Conservation (phyloP, 345 rosid species). For the Brassica cretica region DNA sequence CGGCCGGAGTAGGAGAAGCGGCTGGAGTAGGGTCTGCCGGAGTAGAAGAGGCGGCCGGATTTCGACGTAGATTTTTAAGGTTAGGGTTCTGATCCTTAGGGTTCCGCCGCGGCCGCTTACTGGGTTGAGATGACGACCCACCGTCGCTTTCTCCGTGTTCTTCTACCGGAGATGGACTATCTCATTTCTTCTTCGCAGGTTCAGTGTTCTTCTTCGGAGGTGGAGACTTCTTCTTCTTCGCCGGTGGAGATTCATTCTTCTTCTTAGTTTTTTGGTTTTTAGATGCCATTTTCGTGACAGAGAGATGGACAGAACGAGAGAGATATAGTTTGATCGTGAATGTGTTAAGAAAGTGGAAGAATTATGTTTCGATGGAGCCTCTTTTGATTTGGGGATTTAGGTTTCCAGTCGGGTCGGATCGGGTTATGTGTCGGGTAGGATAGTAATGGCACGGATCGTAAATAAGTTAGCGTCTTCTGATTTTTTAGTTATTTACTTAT, state of each 20-base stretch:
- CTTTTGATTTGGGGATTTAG: background rate
- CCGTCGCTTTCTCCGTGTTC: background rate
- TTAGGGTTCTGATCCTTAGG: too few relatives aligned
- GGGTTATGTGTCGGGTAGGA: background rate
- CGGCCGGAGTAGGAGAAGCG: background rate
- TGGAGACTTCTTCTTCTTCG: background rate
- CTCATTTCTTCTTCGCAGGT: background rate
- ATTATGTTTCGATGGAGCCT: too few relatives aligned
- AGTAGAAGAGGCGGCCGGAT: too few relatives aligned
- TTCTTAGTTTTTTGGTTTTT: background rate
- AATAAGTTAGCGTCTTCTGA: background rate
- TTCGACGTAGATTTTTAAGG: too few relatives aligned
- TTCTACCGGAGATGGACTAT: background rate
- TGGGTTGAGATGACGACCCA: background rate
- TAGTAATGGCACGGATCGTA: background rate
- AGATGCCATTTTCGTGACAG: background rate
- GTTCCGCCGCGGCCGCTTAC: background rate
- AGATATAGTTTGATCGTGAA: background rate
- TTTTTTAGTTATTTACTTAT: background rate
- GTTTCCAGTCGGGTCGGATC: background rate
- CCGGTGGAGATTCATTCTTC: background rate
- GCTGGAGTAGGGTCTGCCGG: background rate
- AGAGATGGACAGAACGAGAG: background rate
- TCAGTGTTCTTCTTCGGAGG: too few relatives aligned
- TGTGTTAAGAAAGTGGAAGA: too few relatives aligned